These are phyloP conservation scores for Aspergillus bridgeri DNA, from an alignment of 495 filamentous ascomycete species.

Conservation along the genomic window DNA sequence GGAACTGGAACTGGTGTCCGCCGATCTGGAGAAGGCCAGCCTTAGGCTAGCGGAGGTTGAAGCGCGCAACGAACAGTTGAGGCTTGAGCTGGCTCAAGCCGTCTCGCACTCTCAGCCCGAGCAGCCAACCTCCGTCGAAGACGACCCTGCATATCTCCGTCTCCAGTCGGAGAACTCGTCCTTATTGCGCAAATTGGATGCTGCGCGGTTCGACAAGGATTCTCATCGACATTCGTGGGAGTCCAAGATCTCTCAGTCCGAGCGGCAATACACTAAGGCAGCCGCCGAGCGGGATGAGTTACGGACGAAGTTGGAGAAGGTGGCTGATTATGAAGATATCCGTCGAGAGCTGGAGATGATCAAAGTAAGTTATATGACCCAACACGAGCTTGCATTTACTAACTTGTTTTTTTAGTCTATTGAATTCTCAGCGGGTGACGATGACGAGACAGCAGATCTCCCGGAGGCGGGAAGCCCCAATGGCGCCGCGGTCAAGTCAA, in stretches of 20 bases:
- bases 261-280: conserved; percentile 45
- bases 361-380: conserved; percentile 49
- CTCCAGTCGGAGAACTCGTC: conserved; percentile 90
- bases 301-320: conserved; percentile 76
- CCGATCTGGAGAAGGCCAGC: conserved; percentile 88
- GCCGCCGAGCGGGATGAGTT: conserved; percentile 72
- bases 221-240: conserved; percentile 70
- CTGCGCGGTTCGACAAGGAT: conserved; percentile 75
- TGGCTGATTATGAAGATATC: conserved; percentile 93
- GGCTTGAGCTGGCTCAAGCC: conserved; percentile 83
- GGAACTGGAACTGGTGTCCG: conserved; percentile 87
- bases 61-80: conserved; percentile 88
- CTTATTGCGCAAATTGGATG: conserved; percentile 81
- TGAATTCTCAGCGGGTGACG: conserved; percentile 88
- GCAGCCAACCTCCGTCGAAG: conserved; percentile 59
- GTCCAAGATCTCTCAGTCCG: conserved; percentile 54
- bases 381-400: conserved; percentile 3
- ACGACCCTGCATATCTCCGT: conserved; percentile 82
- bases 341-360: conserved; percentile 94
- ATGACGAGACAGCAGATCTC: conserved; percentile 56
- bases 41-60: conserved; percentile 86
- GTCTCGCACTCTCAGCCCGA: conserved; percentile 69
- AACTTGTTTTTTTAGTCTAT: conserved; percentile 59
- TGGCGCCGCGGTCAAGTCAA: conserved; percentile 51
- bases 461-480: conserved; percentile 38